Base-by-base conservation (phyloP, 1,284 basidiomycete species). In the Mycena sp. region DNA sequence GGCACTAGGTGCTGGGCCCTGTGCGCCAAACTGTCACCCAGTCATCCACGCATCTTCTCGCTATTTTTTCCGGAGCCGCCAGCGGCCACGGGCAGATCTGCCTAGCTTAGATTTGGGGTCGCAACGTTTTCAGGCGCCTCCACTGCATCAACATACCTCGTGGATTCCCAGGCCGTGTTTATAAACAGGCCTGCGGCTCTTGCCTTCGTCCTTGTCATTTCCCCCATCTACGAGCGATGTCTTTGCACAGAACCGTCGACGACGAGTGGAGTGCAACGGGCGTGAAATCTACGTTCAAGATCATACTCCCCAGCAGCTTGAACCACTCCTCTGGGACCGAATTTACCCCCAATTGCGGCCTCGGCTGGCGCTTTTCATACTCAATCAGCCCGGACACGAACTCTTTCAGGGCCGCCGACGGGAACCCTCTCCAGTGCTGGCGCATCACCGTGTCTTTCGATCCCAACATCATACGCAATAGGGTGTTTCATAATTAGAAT, bases 241-340 rank as follows among this genome's bases (percentile, higher is more conserved):
- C 35, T 11, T 45, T 60, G 21, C 9, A 11, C 37, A 50, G 32
- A 30, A n/a, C 21, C 25, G 17, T 12, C 17, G 21, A 26, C 4
- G 58, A 60, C 29, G 40, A 29, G 4, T 60, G 58, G 58, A 60
- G 49, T 23, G 17, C 23, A 16, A 37, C 9, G 14, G 58, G 58
- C 9, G 48, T 60, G 4, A 29, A 60, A 30, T 52, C 49, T 4
- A 32, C 58, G 23, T 49, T 58, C 44, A 11, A 21, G 7, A n/a
- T 58, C 10, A 16, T 28, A 26, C 14, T 43, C 23, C 30, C 35
- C 2, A 16, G 25, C 21, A 23, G 26, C 25, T 25, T 14, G 21
- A 32, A 28, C 48, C 26, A 37, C 2, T 14, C 32, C 7, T 35
- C 14, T 7, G 32, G 32, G 32, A 35, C n/a, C n/a, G n/a, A 35